Base-by-base conservation (phyloP, 768 basidiomycete genomes). In the Leucosporidium creatinivorum region DNA sequence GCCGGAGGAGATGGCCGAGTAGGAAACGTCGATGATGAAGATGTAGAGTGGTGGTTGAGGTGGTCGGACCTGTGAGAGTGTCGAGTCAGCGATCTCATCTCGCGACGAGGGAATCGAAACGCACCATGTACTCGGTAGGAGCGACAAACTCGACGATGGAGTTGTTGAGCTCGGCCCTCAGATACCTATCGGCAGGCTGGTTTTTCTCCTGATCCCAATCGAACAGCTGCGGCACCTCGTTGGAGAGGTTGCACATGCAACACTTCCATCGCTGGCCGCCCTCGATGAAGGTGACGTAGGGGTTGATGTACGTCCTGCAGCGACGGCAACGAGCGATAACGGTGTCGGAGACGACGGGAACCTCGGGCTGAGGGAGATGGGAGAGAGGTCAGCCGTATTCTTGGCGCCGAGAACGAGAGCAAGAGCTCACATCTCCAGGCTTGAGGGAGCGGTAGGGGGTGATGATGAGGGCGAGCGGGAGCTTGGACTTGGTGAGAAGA, bases 211-310 rank as follows among this genome's bases (percentile, higher is more conserved):
- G 90, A 77, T 99, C 91, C 96, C 96, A 99, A 77, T 99, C 96
- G 77, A 98, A 98, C 61, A 96, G 81, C 75, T 97, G 93, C 28
- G 96, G 96, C 0, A 98, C 93, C 79, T 98, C 96, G 77, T 98
- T 99, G 51, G 91, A 89, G 84, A 98, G 86, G 75, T 88, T 90
- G 79, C 96, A 99, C 92, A 99, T 92, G 79, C 92, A 94, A 79
- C 96, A 99, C 77, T 96, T 89, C 96, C 96, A 99, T 84, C 92
- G 86, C 79, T 92, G 93, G 36, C 96, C 96, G 63, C 93, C 93
- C 75, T 99, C 96, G 75, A 98, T 91, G 78, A 98, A 98, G 75
- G 92, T 91, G 26, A 96, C 93, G 75, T 89, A 98, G 5, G 94
- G 93, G 76, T 97, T 94, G 79, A 98, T 97, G 80, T 97, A 97